Conservation (phyloP, 2,329 filamentous ascomycete species). For the Penicillium sp. region DNA sequence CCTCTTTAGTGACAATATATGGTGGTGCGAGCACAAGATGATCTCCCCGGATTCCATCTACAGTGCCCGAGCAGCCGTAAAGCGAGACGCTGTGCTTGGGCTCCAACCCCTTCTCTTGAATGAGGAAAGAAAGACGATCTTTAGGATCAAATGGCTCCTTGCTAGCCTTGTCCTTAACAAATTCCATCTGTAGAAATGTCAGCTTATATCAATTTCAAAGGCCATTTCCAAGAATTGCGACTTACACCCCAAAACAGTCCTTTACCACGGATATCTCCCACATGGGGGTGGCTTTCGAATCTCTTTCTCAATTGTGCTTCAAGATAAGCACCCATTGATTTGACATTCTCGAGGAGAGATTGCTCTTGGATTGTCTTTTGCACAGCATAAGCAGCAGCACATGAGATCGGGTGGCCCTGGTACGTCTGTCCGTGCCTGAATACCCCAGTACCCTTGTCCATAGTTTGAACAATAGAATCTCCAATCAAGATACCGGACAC, state of each 20-base stretch:
- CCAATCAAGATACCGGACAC: slow-evolving; percentile 58
- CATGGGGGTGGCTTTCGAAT: slow-evolving; percentile 50
- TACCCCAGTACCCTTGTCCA: slow-evolving; percentile 50
- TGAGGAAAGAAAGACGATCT: slow-evolving; percentile 47
- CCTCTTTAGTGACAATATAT: slow-evolving; percentile 62
- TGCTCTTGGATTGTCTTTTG: slow-evolving; percentile 62
- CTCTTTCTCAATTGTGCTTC: slow-evolving; percentile 45
- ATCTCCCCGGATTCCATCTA: slow-evolving; percentile 63
- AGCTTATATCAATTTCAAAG: background rate
- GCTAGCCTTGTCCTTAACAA: slow-evolving; percentile 57
- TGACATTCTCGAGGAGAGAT: slow-evolving; percentile 61
- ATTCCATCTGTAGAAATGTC: slow-evolving; percentile 49
- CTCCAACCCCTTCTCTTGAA: slow-evolving; percentile 54
- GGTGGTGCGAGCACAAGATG: slow-evolving; percentile 71
- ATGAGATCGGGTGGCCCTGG: slow-evolving; percentile 62
- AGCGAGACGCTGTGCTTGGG: slow-evolving; percentile 55
- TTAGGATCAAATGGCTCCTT: slow-evolving; percentile 57
- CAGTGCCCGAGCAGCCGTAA: slow-evolving; percentile 66
- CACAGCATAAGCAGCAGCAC: slow-evolving; percentile 62
- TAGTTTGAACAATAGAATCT: slow-evolving; percentile 50
- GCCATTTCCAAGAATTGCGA: slow-evolving; percentile 15
- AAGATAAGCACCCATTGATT: slow-evolving; percentile 52
- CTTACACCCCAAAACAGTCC: slow-evolving; percentile 62
- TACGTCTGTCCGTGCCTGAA: slow-evolving; percentile 63
- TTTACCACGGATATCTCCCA: slow-evolving; percentile 61